phyloP scores from a whole-genome alignment of 306 rosid genomes.

The Prunus mongolica region DNA sequence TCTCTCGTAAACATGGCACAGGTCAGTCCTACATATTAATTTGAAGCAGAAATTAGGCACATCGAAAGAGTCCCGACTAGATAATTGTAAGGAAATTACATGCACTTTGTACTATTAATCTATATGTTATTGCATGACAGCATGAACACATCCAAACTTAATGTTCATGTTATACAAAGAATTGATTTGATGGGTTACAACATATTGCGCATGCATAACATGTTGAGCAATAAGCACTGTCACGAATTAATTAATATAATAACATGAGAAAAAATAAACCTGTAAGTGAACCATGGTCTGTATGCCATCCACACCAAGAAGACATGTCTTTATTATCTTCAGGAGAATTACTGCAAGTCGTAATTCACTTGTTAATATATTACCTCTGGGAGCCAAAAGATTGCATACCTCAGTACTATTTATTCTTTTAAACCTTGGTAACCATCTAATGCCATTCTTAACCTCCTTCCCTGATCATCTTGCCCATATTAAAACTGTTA shows the following conservation, averaged over 20 bases:
- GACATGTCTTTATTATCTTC: conserved; percentile 51
- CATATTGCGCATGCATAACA: not conserved
- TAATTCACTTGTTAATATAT: conserved; percentile 18
- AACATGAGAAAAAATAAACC: conserved; percentile 36
- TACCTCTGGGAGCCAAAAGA: not conserved
- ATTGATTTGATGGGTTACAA: not conserved
- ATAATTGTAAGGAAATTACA: not conserved
- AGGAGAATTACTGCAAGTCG: conserved; percentile 45
- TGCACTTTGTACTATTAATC: not conserved
- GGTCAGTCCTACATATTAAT: conserved; percentile 67
- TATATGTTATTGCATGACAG: conserved; percentile 6
- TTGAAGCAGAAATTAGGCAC: conserved; percentile 29
- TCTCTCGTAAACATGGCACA: conserved; percentile 66
- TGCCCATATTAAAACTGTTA: not conserved
- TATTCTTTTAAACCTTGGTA: not conserved
- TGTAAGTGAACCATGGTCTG: conserved; percentile 96
- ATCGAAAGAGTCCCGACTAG: conserved; percentile 6
- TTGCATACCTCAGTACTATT: not conserved
- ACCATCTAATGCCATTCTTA: not conserved
- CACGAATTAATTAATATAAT: not conserved
- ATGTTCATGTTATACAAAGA: not conserved
- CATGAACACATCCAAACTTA: not conserved
- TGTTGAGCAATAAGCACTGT: not conserved
- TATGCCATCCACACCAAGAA: conserved; percentile 99
- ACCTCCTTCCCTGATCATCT: not conserved